Evolutionary conservation across 345 rosid genomes (phyloP).

Genomic region (Toxicodendron radicans): DNA sequence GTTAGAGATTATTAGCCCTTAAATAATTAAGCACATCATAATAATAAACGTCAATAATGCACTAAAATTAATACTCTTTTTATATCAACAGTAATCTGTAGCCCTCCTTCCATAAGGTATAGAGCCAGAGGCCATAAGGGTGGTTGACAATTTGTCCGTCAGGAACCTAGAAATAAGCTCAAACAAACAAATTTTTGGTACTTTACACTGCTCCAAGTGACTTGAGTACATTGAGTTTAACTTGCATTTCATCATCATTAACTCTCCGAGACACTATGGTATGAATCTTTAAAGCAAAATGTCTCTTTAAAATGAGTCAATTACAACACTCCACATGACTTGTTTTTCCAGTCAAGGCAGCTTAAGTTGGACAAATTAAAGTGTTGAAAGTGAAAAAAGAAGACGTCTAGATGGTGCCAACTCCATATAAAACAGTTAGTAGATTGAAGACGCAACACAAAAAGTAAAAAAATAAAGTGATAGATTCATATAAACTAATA

Average conservation of each 20-base stretch:
- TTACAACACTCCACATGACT: conserved; percentile 24
- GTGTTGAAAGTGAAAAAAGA: not conserved
- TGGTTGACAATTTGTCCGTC: not conserved
- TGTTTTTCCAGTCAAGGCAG: not conserved
- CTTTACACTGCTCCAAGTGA: not conserved
- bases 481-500: not conserved
- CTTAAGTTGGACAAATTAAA: not conserved
- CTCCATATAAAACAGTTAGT: not conserved
- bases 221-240: not conserved
- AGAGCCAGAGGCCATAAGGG: not conserved
- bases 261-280: not conserved
- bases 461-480: conserved; percentile 11
- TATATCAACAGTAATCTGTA: not conserved
- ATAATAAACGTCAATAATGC: too few relatives aligned
- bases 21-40: not conserved
- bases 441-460: not conserved
- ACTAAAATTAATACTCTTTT: not conserved
- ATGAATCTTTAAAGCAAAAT: too few relatives aligned
- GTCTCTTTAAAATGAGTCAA: conserved; percentile 14
- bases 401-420: not conserved
- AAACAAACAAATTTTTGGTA: not conserved
- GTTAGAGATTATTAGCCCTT: not conserved
- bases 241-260: not conserved
- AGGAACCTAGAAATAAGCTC: not conserved
- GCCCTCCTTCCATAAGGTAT: not conserved